Percentiles rank a stretch among this genome's conserved stretches.
Evolutionary conservation across 129 eudicot genomes (phyloP).

Genomic region (Tagetes patula): DNA sequence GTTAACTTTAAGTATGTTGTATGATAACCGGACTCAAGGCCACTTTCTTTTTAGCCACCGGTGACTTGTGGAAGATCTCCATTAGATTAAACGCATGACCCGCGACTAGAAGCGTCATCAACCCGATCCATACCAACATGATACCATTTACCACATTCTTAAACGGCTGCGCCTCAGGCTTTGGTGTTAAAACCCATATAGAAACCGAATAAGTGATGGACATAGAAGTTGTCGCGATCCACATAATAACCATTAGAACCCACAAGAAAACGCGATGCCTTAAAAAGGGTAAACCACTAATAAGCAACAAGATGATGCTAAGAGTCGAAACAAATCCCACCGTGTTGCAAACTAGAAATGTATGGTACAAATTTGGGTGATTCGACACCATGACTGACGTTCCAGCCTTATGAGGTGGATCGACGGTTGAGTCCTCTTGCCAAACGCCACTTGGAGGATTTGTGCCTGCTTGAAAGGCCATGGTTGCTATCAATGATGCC

Average conservation of each 20-base stretch:
- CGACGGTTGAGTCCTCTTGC: slow-evolving; percentile 31
- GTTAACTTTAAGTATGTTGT: slow-evolving; percentile 14
- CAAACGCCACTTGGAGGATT: slow-evolving; percentile 60
- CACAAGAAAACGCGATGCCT: slow-evolving; percentile 39
- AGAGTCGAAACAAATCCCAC: slow-evolving; percentile 43
- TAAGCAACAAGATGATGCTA: slow-evolving; percentile 50
- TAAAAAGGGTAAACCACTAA: slow-evolving; percentile 47
- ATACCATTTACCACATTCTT: neutral
- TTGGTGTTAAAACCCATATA: slow-evolving; percentile 36
- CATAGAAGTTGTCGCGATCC: slow-evolving; percentile 44
- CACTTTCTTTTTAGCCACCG: neutral
- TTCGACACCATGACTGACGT: slow-evolving; percentile 33
- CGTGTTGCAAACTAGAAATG: slow-evolving; percentile 35
- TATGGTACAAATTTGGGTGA: slow-evolving; percentile 13
- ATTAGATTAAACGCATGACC: slow-evolving; percentile 29
- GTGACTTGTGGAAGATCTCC: neutral
- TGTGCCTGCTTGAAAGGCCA: slow-evolving; percentile 57
- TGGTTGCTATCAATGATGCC: slow-evolving; percentile 55
- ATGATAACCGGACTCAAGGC: neutral
- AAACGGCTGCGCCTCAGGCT: neutral
- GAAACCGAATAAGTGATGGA: slow-evolving; percentile 39
- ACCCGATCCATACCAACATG: slow-evolving; percentile 35
- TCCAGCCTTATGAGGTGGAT: slow-evolving; percentile 34
- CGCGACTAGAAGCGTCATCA: slow-evolving; percentile 41
- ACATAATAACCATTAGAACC: slow-evolving; percentile 50